These are phyloP conservation scores for Tuber borchii DNA, from an alignment of 495 filamentous ascomycete genomes.

Conservation along the genomic window DNA sequence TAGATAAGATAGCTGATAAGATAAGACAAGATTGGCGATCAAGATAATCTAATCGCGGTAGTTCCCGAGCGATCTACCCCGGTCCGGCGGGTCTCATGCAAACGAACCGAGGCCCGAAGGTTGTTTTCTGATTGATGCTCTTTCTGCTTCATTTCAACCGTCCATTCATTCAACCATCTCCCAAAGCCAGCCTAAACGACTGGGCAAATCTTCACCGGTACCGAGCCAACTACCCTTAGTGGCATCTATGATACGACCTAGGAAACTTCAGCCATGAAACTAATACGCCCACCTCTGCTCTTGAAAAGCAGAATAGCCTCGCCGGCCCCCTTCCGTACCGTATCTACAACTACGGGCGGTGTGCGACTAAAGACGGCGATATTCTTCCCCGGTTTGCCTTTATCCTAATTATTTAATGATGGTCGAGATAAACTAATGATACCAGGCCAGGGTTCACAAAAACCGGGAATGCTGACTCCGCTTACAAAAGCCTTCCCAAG, in stretches of 20 bases:
- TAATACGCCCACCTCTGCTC: neutral
- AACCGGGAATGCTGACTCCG: conserved; percentile 79
- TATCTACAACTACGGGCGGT: conserved; percentile 7
- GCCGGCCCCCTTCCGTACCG: conserved; percentile 5
- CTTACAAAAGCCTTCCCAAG: conserved; percentile 79
- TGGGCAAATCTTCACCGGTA: neutral
- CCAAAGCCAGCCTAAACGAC: neutral
- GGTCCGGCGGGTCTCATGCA: neutral
- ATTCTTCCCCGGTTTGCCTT: conserved; percentile 69
- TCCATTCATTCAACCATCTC: neutral
- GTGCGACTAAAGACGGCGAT: conserved; percentile 61
- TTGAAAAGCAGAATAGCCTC: neutral
- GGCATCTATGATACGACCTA: conserved; percentile 1
- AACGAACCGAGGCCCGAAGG: neutral
- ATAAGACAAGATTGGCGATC: neutral
- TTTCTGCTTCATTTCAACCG: neutral
- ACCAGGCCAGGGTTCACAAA: conserved; percentile 86
- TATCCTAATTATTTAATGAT: neutral
- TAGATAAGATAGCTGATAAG: neutral
- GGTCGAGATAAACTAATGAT: conserved; percentile 11
- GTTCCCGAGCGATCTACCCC: neutral
- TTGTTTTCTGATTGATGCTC: neutral
- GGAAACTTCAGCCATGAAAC: neutral
- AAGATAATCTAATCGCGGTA: neutral
- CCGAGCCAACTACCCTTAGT: neutral